Evolutionary conservation across 129 eudicot species (phyloP), one percentile per base, ranked within the genome.

Genomic region (Escallonia herrerae): DNA sequence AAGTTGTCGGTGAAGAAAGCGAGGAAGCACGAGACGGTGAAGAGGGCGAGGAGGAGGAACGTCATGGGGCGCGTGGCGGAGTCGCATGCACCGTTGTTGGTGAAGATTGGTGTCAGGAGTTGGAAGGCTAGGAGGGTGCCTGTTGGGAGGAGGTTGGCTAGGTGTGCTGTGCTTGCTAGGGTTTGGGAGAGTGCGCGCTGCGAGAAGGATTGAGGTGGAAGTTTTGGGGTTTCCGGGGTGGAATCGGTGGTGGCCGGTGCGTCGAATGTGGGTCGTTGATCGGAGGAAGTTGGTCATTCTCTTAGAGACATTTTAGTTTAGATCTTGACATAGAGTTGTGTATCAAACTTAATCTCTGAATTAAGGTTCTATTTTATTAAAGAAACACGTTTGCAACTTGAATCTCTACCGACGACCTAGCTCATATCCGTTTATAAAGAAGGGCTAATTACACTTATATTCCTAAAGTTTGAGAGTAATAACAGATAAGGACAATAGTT

Each of bases 51-150:
- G 70, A 72, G 73, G 56, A 40, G 14, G 63, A 54, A 4, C 47
- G 74, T 69, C 44, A 59, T 5, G 59, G 58, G 42, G 12, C 74
- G 74, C 22, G 74, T 69, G 33, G 38, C 58, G 2, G 57, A 6
- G 66, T 69, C 66, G 66, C 74, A 69, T 14, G 43, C 12, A 58
- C 74, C 74, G 59, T 59, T 59, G 66, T 47, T 58, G 57, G 74
- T 69, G 66, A 69, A 59, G 58, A 69, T 8, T 2, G 66, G 74
- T 3, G 69, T 57, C 4, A 72, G 71, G 57, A 64, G 71, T 42
- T 72, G 71, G 71, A 72, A 72, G 50, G 71, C 77, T 22, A 64
- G 53, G 58, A 64, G 65, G 65, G 77, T 72, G 49, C 77, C 71
- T 0, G 77, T 72, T 5, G 77, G 71, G 8, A 72, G 65, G 52